Base-by-base conservation (phyloP, 2,329 filamentous ascomycete species). In the Dendryphion nanum region DNA sequence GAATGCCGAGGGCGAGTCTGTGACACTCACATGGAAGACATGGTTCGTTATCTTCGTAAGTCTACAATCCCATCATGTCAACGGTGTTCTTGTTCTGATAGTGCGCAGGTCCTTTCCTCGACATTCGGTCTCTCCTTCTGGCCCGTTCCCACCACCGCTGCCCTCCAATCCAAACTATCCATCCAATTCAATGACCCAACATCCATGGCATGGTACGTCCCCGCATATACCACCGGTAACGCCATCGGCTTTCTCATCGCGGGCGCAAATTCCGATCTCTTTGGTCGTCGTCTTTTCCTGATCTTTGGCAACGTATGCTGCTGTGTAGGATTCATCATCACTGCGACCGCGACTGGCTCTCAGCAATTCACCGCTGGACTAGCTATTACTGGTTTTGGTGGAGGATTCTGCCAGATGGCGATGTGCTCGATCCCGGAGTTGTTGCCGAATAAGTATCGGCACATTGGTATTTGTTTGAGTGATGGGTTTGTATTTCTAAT, bases 371-470 rank as follows among this genome's bases (percentile, higher is more conserved):
- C 69, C 33, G 68, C 65, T 3, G 67, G 66, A 7, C 57, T 69
- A 38, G 68, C 64, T 1, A 57, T 74, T 20, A 64, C 67, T 16
- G 71, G 71, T 2, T 73, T 74, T 38, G 69, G 69, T n/a, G 68
- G 55, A 14, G 69, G 64, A 5, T 70, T 69, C 30, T 69, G 66
- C 18, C 69, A 73, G 51, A 53, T 55, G 46, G 71, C 68, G 4
- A 70, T 68, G 28, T 72, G 73, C 48, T 69, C 67, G 6, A 63
- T 74, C 6, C 69, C 71, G 2, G 71, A 73, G 39, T 62, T 75
- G 16, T 57, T 75, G 1, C 72, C 71, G 1, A 74, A 74, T 52
- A 74, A 74, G 50, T 74, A 68, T 66, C 53, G 71, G 30, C 71
- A 73, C 45, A 69, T 70, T 33, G 70, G 65, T 16, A 67, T 74